These are phyloP conservation scores for Meyerozyma guilliermondii DNA, from an alignment of 1,139 yeast genomes.

Conservation along the genomic window DNA sequence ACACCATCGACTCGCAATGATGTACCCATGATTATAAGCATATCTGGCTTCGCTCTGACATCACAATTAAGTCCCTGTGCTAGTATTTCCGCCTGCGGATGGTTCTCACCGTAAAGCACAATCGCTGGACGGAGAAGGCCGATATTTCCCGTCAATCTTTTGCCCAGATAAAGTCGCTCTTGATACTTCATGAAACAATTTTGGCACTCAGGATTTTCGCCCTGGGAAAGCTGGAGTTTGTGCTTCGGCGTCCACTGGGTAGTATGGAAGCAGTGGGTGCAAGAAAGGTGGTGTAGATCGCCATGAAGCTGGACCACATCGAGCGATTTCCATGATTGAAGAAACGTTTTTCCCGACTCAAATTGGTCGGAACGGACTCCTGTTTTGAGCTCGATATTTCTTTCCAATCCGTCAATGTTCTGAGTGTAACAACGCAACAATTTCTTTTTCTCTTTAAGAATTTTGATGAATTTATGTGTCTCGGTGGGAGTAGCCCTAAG, in stretches of 20 bases:
- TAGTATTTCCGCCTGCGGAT: slow-evolving; percentile 64
- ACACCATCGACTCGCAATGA: slow-evolving; percentile 73
- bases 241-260: slow-evolving; percentile 59
- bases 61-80: slow-evolving; percentile 58
- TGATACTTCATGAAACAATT: slow-evolving; percentile 49
- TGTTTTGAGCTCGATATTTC: slow-evolving; percentile 36
- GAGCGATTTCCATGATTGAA: slow-evolving; percentile 50
- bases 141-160: slow-evolving; percentile 50
- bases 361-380: slow-evolving; percentile 34
- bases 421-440: slow-evolving; percentile 81
- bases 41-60: slow-evolving; percentile 53
- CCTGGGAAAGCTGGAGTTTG: slow-evolving; percentile 40
- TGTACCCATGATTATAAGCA: slow-evolving; percentile 70
- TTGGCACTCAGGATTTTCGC: slow-evolving; percentile 62
- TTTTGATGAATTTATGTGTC: slow-evolving; percentile 73
- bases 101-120: slow-evolving; percentile 75
- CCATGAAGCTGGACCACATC: slow-evolving; percentile 93
- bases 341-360: slow-evolving; percentile 22
- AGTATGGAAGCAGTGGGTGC: slow-evolving; percentile 60
- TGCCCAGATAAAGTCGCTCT: slow-evolving; percentile 54
- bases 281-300: slow-evolving; percentile 67
- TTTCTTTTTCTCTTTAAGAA: slow-evolving; percentile 59
- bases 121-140: slow-evolving; percentile 72
- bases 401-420: slow-evolving; percentile 50
- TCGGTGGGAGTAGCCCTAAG: slow-evolving; percentile 70